Conservation (phyloP, 345 rosid species). For the Sisymbrium irio region DNA sequence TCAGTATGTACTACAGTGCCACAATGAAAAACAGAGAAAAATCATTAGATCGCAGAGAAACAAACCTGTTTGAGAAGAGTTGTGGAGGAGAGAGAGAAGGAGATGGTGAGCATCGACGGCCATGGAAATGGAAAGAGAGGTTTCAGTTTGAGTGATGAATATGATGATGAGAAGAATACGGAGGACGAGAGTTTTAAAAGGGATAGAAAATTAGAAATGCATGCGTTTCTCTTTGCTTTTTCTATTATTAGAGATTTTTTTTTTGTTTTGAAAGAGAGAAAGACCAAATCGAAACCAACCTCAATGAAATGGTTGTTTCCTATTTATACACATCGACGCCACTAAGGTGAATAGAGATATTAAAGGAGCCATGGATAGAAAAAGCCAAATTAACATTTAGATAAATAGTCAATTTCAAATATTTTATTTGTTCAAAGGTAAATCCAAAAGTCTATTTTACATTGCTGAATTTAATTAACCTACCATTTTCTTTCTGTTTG, state of each 20-base stretch:
- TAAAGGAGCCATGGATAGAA: too few relatives aligned
- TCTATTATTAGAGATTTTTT: not conserved
- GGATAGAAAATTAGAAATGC: constrained; percentile 25
- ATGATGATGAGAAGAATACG: not conserved
- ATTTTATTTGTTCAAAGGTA: constrained; percentile 22
- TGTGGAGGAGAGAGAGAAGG: constrained; percentile 47
- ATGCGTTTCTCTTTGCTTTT: constrained; percentile 29
- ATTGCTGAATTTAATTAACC: not conserved
- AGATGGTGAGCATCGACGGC: constrained; percentile 71
- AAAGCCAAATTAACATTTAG: too few relatives aligned
- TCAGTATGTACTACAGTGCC: too few relatives aligned
- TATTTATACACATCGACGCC: constrained; percentile 36
- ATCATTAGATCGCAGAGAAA: not conserved
- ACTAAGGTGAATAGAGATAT: constrained; percentile 18
- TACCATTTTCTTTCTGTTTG: constrained; percentile 4
- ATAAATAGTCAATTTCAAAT: too few relatives aligned
- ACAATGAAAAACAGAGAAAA: too few relatives aligned
- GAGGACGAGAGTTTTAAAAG: not conserved
- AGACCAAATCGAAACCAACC: too few relatives aligned
- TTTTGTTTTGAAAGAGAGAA: not conserved
- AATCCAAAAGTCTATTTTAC: not conserved
- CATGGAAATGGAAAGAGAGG: constrained; percentile 45
- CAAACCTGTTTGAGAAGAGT: constrained; percentile 52
- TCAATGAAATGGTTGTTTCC: constrained; percentile 32
- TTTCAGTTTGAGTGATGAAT: not conserved